Base-by-base conservation (phyloP, 352 stramenopile species). In the Pythium sp. region DNA sequence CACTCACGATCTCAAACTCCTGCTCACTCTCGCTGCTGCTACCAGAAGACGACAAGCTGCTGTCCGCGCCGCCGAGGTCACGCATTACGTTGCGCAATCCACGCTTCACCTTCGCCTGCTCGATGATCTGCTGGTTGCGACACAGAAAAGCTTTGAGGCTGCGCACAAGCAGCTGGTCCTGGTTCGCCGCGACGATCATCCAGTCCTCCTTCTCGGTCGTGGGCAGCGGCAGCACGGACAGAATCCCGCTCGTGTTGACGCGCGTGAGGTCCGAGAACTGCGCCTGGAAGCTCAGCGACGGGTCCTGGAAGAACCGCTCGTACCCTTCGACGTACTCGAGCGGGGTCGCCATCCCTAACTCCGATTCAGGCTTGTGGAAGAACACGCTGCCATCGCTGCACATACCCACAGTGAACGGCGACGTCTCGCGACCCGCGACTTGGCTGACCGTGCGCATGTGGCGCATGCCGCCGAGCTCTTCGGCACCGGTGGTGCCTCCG, bases 311-410 rank as follows among this genome's bases (percentile, higher is more conserved):
- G 67, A 93, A 95, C 56, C 86, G 62, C 58, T 95, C 87, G 69
- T 95, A 95, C 12, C 87, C 87, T 67, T 88, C 80, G 18, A 95
- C 81, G 64, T 90, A 91, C 62, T 91, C 72, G 5, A 93, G 74
- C 5, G 84, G 84, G 15, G 84, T 88, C 11, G 79, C 82, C 9
- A 95, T 74, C 18, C 87, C 85, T 8, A 82, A 81, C 2, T 76
- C 76, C 8, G 80, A 57, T 30, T 80, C 72, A 1, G 82, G 79
- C 20, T 81, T 61, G 58, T 95, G 85, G 56, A 89, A 79, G 62
- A 95, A 95, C 5, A 95, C 87, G 24, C 85, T 93, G 15, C 87
- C 87, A 54, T 95, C 87, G 3, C 80, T 92, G 72, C 87, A 95
- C 80, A 92, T 92, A 22, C 87, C 87, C 12, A 95, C 75, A 12